Conservation (phyloP, 768 basidiomycete species). For the Leccinum pellstonianum region DNA sequence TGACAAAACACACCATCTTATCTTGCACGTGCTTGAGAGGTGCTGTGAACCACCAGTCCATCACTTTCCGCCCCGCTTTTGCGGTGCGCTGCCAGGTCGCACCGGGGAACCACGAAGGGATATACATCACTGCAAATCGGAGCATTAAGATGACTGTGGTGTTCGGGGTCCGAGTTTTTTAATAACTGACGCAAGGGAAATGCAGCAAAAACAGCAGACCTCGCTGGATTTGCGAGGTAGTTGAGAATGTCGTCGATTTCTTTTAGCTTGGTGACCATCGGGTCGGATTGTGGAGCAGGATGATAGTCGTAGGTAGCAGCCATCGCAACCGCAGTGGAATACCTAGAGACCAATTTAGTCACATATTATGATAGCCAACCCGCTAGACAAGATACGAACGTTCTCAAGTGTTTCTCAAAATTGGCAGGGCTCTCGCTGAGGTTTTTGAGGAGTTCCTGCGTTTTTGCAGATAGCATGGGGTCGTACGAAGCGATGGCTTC, state of each 20-base stretch:
- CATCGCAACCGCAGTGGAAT: constrained; percentile 11
- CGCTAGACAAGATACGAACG: background rate
- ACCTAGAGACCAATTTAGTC: background rate
- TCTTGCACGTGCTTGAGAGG: background rate
- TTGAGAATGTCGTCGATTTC: background rate
- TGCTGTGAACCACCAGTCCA: constrained; percentile 5
- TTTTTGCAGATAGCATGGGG: constrained; percentile 2
- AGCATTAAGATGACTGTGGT: background rate
- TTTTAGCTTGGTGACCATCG: constrained; percentile 10
- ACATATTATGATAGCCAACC: background rate
- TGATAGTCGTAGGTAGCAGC: constrained; percentile 13
- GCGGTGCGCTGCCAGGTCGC: constrained; percentile 5
- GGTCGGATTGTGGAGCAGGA: constrained; percentile 6
- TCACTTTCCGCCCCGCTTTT: background rate
- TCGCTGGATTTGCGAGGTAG: background rate
- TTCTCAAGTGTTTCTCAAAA: constrained; percentile 11
- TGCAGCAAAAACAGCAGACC: constrained; percentile 2
- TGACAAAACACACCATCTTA: background rate
- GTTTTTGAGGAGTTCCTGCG: constrained; percentile 4
- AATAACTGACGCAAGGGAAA: constrained; percentile 10
- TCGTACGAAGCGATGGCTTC: constrained; percentile 1
- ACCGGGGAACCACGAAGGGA: constrained; percentile 8
- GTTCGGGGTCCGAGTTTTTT: background rate
- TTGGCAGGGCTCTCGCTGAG: constrained; percentile 1
- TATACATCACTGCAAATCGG: constrained; percentile 3